Evolutionary conservation across 352 stramenopile genomes (phyloP).

Genomic region (Pythium periplocum): DNA sequence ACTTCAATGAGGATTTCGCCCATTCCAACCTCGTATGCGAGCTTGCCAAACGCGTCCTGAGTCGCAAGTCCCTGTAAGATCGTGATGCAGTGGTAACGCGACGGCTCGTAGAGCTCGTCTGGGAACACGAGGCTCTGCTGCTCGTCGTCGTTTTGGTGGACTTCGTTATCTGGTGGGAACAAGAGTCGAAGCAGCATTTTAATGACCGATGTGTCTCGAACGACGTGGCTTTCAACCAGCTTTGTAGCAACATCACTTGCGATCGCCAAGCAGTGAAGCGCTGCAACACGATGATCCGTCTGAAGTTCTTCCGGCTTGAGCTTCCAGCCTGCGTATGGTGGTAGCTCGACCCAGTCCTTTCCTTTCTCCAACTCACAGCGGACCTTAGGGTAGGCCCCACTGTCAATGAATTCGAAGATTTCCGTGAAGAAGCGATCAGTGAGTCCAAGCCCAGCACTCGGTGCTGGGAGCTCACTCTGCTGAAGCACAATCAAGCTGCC

Average conservation of each 20-base stretch:
- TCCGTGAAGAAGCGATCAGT: slow-evolving; percentile 65
- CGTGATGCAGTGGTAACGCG: slow-evolving; percentile 51
- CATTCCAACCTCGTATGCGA: slow-evolving; percentile 49
- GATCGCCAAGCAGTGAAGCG: slow-evolving; percentile 62
- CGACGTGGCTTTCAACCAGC: slow-evolving; percentile 54
- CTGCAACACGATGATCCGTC: slow-evolving; percentile 50
- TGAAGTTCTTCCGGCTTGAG: slow-evolving; percentile 38
- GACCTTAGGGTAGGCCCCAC: slow-evolving; percentile 9
- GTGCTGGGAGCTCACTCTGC: slow-evolving; percentile 34
- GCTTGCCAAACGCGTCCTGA: slow-evolving; percentile 46
- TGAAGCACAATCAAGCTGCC: slow-evolving; percentile 61
- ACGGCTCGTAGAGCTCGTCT: slow-evolving; percentile 54
- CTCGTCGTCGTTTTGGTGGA: slow-evolving; percentile 44
- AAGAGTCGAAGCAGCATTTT: slow-evolving; percentile 72
- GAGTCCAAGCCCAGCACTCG: slow-evolving; percentile 47
- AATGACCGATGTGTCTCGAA: slow-evolving; percentile 46
- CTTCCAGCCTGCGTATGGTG: slow-evolving; percentile 56
- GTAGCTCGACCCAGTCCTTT: slow-evolving; percentile 24
- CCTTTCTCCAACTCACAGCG: slow-evolving; percentile 12
- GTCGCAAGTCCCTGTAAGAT: slow-evolving; percentile 53
- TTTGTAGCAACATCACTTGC: slow-evolving; percentile 42
- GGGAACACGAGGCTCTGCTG: slow-evolving; percentile 46
- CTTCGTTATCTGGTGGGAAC: slow-evolving; percentile 74
- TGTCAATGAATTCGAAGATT: slow-evolving; percentile 77
- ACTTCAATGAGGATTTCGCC: slow-evolving; percentile 79